Evolutionary conservation across 73 alveolate species (phyloP), one percentile per base, ranked within the genome.

Genomic region (Paramecium primaurelia): DNA sequence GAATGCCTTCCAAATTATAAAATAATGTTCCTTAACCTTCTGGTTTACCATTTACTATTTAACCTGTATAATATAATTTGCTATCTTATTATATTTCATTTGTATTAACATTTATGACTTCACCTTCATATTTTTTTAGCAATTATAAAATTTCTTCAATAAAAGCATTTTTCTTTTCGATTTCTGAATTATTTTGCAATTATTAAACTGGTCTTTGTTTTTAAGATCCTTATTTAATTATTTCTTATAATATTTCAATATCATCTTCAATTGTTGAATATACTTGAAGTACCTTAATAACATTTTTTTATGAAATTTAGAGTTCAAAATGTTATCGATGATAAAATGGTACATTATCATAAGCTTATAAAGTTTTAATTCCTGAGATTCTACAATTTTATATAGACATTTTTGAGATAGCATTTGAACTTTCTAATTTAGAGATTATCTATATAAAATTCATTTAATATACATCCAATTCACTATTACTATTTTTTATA

Each of bases 1-100:
- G 91, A 80, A 80, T 80, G 49, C 91, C 91, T 26, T 80, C 91
- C 16, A 32, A 47, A n/a, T 80, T 49, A 47, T 45, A 80, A 49
- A 80, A 44, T 49, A 80, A 80, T 6, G 71, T 45, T 20, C 91
- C 91, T 28, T n/a, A 25, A 25, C 91, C 91, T 32, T 80, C 40
- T 20, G 75, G 77, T 14, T 80, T 80, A 1, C 77, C 91, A 80
- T 80, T 22, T 26, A 3, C 47, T 10, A 80, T 42, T 49, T 80
- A 8, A 14, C 91, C 91, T 38, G 37, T 49, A 47, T 80, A 80
- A 20, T 25, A 32, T 36, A 73, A 73, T 73, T 73, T 73, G 51
- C 84, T 64, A 16, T 64, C 84, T 64, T 64, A 28, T 73, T 73
- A 73, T 36, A 73, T 73, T 73, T 73, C 60, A 73, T 73, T 73